Percentiles rank a stretch among this genome's conserved stretches.
These are phyloP conservation scores for Angomonas deanei DNA, from an alignment of 208 protist genomes.

Conservation along the genomic window DNA sequence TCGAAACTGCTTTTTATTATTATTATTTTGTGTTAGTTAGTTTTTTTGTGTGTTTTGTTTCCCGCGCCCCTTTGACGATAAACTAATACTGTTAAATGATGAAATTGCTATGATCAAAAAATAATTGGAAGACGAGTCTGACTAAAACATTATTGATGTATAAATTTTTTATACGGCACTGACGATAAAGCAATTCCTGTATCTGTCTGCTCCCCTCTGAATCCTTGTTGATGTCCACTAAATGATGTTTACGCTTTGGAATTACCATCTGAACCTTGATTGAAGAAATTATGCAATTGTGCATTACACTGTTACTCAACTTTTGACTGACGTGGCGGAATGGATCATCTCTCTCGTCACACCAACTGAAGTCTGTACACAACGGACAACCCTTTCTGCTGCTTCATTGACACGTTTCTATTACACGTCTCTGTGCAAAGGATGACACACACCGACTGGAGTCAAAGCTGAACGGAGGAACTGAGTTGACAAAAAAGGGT, in stretches of 20 bases:
- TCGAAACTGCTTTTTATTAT: too few relatives aligned
- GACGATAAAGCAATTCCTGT: not conserved
- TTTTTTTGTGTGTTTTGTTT: too few relatives aligned
- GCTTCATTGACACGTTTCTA: not conserved
- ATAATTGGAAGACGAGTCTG: not conserved
- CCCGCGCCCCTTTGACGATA: not conserved
- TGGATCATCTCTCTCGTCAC: too few relatives aligned
- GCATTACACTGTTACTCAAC: slow-evolving; percentile 2
- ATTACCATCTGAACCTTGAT: slow-evolving; percentile 1
- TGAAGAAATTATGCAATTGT: not conserved
- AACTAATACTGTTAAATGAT: not conserved
- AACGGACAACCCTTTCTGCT: not conserved
- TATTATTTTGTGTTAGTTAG: too few relatives aligned
- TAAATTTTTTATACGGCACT: not conserved
- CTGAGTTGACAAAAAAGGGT: too few relatives aligned
- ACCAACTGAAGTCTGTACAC: too few relatives aligned
- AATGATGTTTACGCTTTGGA: slow-evolving; percentile 5
- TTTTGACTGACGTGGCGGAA: not conserved
- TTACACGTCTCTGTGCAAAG: not conserved
- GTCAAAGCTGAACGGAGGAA: too few relatives aligned
- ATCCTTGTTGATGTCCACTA: not conserved
- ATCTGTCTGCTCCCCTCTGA: not conserved
- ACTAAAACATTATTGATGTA: not conserved
- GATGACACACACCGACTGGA: slow-evolving; percentile 6
- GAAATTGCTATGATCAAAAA: not conserved